Percentiles rank a stretch among this genome's conserved stretches.
phyloP scores from a whole-genome alignment of 805 yeast species.

The Huiozyma naganishii region DNA sequence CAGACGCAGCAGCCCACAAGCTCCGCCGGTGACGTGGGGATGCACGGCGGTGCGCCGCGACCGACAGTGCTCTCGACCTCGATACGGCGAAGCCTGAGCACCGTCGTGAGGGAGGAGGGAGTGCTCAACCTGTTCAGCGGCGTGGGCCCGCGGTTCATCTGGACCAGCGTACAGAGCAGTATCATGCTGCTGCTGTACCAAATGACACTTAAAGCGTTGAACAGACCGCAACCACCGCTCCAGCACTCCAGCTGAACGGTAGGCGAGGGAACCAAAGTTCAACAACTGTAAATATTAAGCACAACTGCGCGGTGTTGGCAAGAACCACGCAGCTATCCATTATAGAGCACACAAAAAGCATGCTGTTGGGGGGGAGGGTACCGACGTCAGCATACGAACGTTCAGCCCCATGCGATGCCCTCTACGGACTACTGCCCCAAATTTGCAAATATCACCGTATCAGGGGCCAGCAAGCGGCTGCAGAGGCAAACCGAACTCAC shows the following conservation, averaged over 20 bases:
- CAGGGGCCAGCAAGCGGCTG: too few relatives aligned
- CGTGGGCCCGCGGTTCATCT: constrained; percentile 89
- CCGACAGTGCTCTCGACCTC: constrained; percentile 29
- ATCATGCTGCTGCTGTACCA: constrained; percentile 88
- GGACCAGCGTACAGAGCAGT: constrained; percentile 94
- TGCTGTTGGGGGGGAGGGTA: too few relatives aligned
- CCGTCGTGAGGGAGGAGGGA: constrained; percentile 66
- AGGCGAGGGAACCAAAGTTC: too few relatives aligned
- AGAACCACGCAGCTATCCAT: too few relatives aligned
- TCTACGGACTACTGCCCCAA: too few relatives aligned
- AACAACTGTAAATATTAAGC: too few relatives aligned
- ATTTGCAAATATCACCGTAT: too few relatives aligned
- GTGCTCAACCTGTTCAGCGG: constrained; percentile 76
- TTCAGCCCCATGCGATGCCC: too few relatives aligned
- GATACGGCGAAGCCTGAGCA: constrained; percentile 39
- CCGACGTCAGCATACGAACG: too few relatives aligned
- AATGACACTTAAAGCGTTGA: constrained; percentile 44
- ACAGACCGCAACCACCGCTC: constrained; percentile 6
- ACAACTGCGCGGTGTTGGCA: too few relatives aligned
- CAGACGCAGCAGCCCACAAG: constrained; percentile 64
- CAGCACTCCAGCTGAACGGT: not conserved
- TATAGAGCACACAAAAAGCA: too few relatives aligned
- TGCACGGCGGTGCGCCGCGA: not conserved
- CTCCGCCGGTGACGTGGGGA: not conserved
- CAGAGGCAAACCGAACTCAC: too few relatives aligned